Conservation (phyloP, 1,139 yeast species). For the Arxiozyma bovina region DNA sequence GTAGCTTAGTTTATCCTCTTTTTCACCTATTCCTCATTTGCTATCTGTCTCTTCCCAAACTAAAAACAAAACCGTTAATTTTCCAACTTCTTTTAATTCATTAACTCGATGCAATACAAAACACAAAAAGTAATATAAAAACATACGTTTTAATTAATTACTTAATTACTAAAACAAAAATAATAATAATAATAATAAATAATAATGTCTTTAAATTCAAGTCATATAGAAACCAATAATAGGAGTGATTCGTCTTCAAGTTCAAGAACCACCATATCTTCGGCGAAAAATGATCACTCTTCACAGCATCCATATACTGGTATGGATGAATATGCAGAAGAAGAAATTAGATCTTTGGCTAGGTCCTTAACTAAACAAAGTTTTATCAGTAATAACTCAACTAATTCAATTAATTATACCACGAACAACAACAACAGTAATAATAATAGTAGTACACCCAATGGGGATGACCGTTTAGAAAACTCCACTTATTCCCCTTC, state of each 20-base stretch:
- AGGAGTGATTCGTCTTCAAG: conserved; percentile 2
- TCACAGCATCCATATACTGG: conserved; percentile 13
- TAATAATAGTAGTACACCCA: neutral
- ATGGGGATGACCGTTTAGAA: neutral
- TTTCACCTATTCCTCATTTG: neutral
- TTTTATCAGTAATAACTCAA: neutral
- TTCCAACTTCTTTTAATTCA: neutral
- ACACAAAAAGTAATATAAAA: too few species aligned
- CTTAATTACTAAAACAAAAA: too few species aligned
- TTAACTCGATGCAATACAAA: too few species aligned
- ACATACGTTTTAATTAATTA: neutral
- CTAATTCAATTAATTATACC: neutral
- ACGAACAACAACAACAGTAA: neutral
- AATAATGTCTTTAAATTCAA: neutral
- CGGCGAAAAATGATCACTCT: conserved; percentile 1
- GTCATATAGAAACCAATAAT: neutral
- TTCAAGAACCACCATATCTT: conserved; percentile 1
- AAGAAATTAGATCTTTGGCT: conserved; percentile 10
- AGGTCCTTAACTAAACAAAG: conserved; percentile 8
- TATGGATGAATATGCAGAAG: conserved; percentile 13
- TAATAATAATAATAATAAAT: neutral
- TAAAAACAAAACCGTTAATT: too few species aligned
- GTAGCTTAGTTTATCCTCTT: neutral
- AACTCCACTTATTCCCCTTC: neutral
- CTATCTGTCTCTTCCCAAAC: neutral